Conservation (phyloP, 192 early-diverging fungal genomes). For the Coemansia sp. region DNA sequence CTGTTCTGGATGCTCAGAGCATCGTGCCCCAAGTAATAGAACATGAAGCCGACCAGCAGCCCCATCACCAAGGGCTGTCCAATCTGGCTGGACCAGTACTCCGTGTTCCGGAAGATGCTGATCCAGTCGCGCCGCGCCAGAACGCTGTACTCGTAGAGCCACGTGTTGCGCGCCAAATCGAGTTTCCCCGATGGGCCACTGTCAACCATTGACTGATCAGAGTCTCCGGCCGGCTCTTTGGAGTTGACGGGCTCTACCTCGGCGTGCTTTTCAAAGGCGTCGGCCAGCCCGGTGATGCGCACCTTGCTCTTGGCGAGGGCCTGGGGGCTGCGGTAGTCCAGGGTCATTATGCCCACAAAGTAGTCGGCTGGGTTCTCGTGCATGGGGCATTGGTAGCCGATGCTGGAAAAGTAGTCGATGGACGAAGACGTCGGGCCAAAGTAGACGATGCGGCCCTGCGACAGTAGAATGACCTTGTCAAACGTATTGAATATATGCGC, state of each 20-base stretch:
- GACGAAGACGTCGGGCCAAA: conserved; percentile 49
- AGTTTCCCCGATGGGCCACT: conserved; percentile 4
- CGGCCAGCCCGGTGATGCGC: conserved; percentile 36
- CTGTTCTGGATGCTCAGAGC: conserved; percentile 46
- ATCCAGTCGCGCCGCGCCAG: conserved; percentile 49
- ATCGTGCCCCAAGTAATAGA: conserved; percentile 40
- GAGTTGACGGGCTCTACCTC: not conserved
- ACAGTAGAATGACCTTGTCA: conserved; percentile 71
- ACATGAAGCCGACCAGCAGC: conserved; percentile 55
- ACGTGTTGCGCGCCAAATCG: conserved; percentile 38
- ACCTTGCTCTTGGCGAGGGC: conserved; percentile 24
- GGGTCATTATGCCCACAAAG: conserved; percentile 57
- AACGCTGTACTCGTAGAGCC: conserved; percentile 47
- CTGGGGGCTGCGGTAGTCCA: conserved; percentile 49
- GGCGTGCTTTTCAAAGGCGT: conserved; percentile 10
- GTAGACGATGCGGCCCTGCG: conserved; percentile 59
- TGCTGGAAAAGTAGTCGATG: conserved; percentile 43
- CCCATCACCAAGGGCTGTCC: conserved; percentile 35
- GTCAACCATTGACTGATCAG: not conserved
- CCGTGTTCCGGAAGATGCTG: conserved; percentile 32
- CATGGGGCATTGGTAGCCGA: conserved; percentile 59
- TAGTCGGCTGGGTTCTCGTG: conserved; percentile 71
- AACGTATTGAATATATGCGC: conserved; percentile 75
- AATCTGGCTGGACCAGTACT: conserved; percentile 24
- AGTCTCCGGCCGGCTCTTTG: conserved; percentile 1